phyloP scores from a whole-genome alignment of 257 asterid species.

The Nicotiana paniculata region DNA sequence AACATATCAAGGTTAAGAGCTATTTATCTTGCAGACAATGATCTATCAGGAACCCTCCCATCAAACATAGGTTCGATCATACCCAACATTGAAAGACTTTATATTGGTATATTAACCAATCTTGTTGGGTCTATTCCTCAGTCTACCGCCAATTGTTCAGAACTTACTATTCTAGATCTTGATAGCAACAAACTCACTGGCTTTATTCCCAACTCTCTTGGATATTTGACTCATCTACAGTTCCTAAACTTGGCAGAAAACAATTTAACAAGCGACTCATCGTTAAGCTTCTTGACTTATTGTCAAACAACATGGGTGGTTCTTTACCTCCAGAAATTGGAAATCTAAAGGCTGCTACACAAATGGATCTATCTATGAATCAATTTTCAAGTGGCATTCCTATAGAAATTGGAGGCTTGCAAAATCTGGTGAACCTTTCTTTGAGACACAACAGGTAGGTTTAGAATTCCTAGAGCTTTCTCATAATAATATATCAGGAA shows the following conservation, averaged over 20 bases:
- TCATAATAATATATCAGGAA: not conserved
- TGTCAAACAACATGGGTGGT: not conserved
- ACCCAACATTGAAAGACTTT: not conserved
- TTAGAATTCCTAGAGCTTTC: not conserved
- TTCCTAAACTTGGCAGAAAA: too few relatives aligned
- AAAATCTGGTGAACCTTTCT: too few relatives aligned
- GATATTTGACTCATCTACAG: too few relatives aligned
- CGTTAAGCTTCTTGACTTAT: not conserved
- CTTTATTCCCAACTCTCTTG: too few relatives aligned
- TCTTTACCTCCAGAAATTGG: not conserved
- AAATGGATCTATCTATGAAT: too few relatives aligned
- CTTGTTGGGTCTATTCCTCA: not conserved
- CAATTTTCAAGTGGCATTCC: too few relatives aligned
- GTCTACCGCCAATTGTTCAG: not conserved
- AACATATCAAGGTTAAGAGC: not conserved
- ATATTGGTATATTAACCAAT: not conserved
- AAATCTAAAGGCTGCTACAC: not conserved
- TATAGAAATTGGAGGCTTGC: too few relatives aligned
- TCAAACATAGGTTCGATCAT: not conserved
- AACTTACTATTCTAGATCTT: constrained; percentile 5
- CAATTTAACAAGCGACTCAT: too few relatives aligned
- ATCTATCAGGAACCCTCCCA: not conserved
- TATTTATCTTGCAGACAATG: accelerated
- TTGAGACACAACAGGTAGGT: not conserved
- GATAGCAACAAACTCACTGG: too few relatives aligned